Evolutionary conservation across 1,284 basidiomycete genomes (phyloP), one percentile per base, ranked within the genome.

Genomic region (Boletellus deceptivus): DNA sequence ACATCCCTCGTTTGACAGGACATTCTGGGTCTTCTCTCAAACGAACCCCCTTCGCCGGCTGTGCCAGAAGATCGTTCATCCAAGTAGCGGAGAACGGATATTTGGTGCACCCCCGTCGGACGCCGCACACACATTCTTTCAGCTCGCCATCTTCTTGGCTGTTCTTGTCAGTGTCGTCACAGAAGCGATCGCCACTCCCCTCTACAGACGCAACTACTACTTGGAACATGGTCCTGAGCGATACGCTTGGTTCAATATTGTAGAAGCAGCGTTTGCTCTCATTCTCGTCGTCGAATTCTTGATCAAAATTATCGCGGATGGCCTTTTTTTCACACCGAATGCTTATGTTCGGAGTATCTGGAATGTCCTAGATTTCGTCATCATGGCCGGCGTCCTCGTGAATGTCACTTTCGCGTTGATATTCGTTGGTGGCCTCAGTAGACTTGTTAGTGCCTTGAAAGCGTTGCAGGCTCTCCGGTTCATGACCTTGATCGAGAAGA

Each of bases 281-380:
- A 74, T 86, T 7, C 87, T 98, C 36, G 70, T 97, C 45, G 56
- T 88, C 48, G 96, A 99, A 67, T 94, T 96, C 58, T 54, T 89
- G 55, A 84, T 98, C 82, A 95, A 98, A 72, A 75, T 97, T 62
- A 75, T 94, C 43, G 96, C 96, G 0, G 96, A 99, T 62, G 96
- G 96, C 0, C 89, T 95, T 65, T 62, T 88, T 16, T 95, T 97
- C 71, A 89, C 94, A 0, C 96, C 96, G 0, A 98, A 98, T 62
- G 93, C 94, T 0, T 98, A 98, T 64, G 71, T 98, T 27, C 83
- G 88, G 16, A 93, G 89, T 55, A 83, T 94, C 11, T 98, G 95
- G 93, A 98, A 98, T 66, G 70, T 89, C 54, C 75, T 98, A 50
- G 96, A 99, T 70, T 86, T 97, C 57, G 72, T 93, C 62, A 89